These are phyloP conservation scores for Carex littledalei DNA, from an alignment of 176 grass and related monocot genomes.

Conservation along the genomic window DNA sequence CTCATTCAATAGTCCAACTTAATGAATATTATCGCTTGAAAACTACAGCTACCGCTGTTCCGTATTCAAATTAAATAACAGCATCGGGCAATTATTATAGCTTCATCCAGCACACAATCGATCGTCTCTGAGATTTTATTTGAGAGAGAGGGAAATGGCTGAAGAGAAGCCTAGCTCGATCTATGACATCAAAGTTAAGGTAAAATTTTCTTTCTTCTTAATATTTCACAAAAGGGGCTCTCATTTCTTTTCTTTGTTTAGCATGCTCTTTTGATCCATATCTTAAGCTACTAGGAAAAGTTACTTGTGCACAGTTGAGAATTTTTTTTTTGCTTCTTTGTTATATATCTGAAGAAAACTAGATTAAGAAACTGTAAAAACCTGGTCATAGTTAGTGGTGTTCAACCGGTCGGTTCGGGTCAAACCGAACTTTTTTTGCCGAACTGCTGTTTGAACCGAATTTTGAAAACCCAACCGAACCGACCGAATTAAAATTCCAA, in stretches of 20 bases:
- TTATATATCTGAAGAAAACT: too few relatives aligned
- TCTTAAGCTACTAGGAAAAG: not conserved
- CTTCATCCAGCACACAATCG: not conserved
- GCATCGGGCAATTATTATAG: not conserved
- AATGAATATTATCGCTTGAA: not conserved
- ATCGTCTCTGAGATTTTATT: not conserved
- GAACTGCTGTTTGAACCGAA: too few relatives aligned
- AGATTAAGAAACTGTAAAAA: too few relatives aligned
- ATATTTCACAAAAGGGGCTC: too few relatives aligned
- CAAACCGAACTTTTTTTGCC: too few relatives aligned
- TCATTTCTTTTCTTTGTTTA: too few relatives aligned
- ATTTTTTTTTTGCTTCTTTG: too few relatives aligned
- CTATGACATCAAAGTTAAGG: slow-evolving; percentile 50
- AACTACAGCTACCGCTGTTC: not conserved
- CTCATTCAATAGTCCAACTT: not conserved
- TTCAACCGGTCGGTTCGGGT: too few relatives aligned
- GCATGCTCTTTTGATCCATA: too few relatives aligned
- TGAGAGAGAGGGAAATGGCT: slow-evolving; percentile 27
- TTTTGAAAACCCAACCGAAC: too few relatives aligned
- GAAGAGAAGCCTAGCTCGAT: slow-evolving; percentile 35
- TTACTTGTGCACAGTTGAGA: not conserved
- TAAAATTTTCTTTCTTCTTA: not conserved
- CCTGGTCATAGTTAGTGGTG: too few relatives aligned
- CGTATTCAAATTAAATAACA: not conserved
- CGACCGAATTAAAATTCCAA: too few relatives aligned